Conservation (phyloP, 306 rosid genomes). For the Corylus heterophylla region DNA sequence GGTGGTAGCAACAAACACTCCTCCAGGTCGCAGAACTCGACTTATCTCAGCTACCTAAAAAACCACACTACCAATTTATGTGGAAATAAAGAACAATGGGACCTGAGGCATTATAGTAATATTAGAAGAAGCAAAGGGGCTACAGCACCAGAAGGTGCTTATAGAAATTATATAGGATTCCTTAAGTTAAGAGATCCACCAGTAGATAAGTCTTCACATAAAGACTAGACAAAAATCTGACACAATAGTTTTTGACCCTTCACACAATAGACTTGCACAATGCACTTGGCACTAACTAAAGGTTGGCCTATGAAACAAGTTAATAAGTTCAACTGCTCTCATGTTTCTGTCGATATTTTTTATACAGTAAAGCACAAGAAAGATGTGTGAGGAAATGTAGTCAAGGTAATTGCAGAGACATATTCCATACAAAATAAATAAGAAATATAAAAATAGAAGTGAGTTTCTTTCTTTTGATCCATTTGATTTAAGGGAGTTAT, state of each 20-base stretch:
- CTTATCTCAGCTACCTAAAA: constrained; percentile 90
- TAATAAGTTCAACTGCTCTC: not conserved
- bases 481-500: not conserved
- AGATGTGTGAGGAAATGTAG: not conserved
- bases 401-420: not conserved
- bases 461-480: not conserved
- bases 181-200: not conserved
- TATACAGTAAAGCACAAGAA: not conserved
- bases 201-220: not conserved
- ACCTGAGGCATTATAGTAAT: not conserved
- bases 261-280: not conserved
- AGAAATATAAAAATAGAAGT: not conserved
- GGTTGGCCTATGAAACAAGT: not conserved
- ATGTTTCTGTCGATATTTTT: not conserved
- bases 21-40: constrained; percentile 83
- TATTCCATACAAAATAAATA: not conserved
- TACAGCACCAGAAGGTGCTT: no score
- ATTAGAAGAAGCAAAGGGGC: not conserved
- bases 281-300: not conserved
- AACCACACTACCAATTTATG: constrained; percentile 12
- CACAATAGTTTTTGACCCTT: not conserved
- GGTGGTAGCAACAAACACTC: constrained; percentile 89
- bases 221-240: not conserved
- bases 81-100: not conserved
- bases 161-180: not conserved